Evolutionary conservation across 225 moss, liverwort and hornwort species (phyloP).

Genomic region (Takakia lepidozioides): DNA sequence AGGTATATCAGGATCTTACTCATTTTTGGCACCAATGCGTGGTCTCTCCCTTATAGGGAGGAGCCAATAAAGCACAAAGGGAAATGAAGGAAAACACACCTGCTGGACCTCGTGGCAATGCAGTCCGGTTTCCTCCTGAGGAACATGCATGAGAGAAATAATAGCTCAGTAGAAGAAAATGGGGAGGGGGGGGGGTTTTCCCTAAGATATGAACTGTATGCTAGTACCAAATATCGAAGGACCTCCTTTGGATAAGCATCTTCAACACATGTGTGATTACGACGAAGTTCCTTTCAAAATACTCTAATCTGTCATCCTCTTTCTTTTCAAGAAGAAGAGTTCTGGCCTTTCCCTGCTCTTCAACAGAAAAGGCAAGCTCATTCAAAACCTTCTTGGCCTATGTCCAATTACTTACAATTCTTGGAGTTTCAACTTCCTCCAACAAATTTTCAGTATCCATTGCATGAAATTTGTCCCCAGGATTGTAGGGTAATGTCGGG

Average conservation of each 20-base stretch:
- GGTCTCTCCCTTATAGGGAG: too few relatives aligned
- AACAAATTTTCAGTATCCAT: slow-evolving; percentile 18
- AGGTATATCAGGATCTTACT: too few relatives aligned
- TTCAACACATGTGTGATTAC: slow-evolving; percentile 45
- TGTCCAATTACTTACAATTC: slow-evolving; percentile 40
- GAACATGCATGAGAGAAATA: slow-evolving; percentile 12
- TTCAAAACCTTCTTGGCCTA: slow-evolving; percentile 50
- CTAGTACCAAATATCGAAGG: too few relatives aligned
- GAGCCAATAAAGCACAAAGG: too few relatives aligned
- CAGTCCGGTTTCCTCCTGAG: slow-evolving; percentile 29
- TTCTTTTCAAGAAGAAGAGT: slow-evolving; percentile 44
- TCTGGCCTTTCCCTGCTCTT: slow-evolving; percentile 45
- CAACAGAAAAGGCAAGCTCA: slow-evolving; percentile 37
- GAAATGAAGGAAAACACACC: too few relatives aligned
- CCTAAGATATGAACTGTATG: too few relatives aligned
- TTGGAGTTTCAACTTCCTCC: slow-evolving; percentile 31
- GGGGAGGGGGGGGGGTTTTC: too few relatives aligned
- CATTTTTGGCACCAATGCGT: too few relatives aligned
- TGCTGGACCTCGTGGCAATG: too few relatives aligned
- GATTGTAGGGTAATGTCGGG: too few relatives aligned
- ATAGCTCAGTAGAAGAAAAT: too few relatives aligned
- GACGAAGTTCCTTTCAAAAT: slow-evolving; percentile 45
- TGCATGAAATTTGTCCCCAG: slow-evolving; percentile 38
- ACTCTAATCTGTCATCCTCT: slow-evolving; percentile 45
- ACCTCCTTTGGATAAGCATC: slow-evolving; percentile 44